Base-by-base conservation (phyloP, 2,329 filamentous ascomycete species). In the Arthroderma sp. region DNA sequence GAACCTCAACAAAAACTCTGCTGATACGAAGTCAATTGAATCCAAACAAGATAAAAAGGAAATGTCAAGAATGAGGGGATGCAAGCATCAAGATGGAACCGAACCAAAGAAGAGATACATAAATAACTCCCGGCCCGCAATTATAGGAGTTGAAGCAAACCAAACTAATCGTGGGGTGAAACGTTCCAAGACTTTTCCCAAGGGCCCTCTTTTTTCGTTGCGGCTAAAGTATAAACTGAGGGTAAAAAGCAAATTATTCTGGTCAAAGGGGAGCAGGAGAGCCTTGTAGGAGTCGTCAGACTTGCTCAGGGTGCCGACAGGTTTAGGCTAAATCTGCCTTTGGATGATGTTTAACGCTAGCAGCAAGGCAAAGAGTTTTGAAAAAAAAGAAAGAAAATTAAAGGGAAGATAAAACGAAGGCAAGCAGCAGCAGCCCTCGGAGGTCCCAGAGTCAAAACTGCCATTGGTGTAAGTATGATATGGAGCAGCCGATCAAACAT, bases 141-240 rank as follows among this genome's bases (percentile, higher is more conserved):
- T 46, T 48, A 46, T 41, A 45, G 54, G 53, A 55, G 50, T 54
- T 56, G 50, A 45, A 47, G 10, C 50, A 50, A 53, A 44, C 48
- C 51, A 58, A 55, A 55, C 57, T 59, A 60, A 59, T 58, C 56
- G 58, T 57, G 58, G 58, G 58, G 58, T 61, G 58, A 61, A 60
- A 61, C 57, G 53, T 43, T 49, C 54, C 52, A 56, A 53, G 44
- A 51, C 48, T 48, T 54, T 47, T 46, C 15, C 15, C 15, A 22
- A 22, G 15, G 15, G 15, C 15, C 15, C 15, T 43, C 30, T 32
- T 42, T 42, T 43, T 43, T 22, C 32, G 8, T 42, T 22, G 15
- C 15, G 15, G 15, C 15, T 22, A 22, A 22, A 22, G 42, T 27
- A 44, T 33, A 38, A 44, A 29, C 9, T 31, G 15, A 34, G 31